Base-by-base conservation (phyloP, 768 basidiomycete species). In the Xerocomus spinulosus region DNA sequence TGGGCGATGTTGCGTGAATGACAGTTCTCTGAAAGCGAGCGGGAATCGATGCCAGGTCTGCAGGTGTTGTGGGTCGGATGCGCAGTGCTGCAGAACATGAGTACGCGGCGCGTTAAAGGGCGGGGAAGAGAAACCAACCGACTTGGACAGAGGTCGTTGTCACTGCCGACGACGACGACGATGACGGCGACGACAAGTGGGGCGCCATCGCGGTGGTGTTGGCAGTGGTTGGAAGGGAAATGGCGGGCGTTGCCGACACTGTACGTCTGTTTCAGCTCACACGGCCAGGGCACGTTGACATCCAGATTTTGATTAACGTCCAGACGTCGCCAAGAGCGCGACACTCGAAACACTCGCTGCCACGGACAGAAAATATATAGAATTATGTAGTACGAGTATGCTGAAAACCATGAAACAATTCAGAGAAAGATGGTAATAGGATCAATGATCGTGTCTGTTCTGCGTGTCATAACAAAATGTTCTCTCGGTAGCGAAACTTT, bases 81-180 rank as follows among this genome's bases (percentile, higher is more conserved):
- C 94, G 86, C 58, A 96, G 75, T 60, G 93, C 94, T 85, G 66
- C 49, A 38, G 50, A 48, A n/a, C 26, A 32, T 33, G 47, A 62
- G 53, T 20, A 20, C 9, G 13, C 10, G 18, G 12, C 25, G 32
- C 21, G 35, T n/a, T 12, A 8, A 38, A 24, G 15, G 38, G 20
- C 2, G 2, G 4, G 15, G 8, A 9, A 35, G 24, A 9, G n/a
- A 21, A 45, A 82, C 91, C 76, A 45, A 86, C 91, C 91, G 70
- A 93, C 91, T 92, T 92, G 89, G 45, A 93, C 90, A 56, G 90
- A 91, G 57, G 90, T 92, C 72, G 85, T 79, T 75, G 82, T 68
- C 68, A 64, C 64, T 51, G 61, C 66, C 54, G 84, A 69, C 54
- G 76, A 74, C 74, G 78, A 77, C 76, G 83, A 79, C 72, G 79